Conservation (phyloP, 176 grass and related monocot species). For the Rhynchospora tenuis region DNA sequence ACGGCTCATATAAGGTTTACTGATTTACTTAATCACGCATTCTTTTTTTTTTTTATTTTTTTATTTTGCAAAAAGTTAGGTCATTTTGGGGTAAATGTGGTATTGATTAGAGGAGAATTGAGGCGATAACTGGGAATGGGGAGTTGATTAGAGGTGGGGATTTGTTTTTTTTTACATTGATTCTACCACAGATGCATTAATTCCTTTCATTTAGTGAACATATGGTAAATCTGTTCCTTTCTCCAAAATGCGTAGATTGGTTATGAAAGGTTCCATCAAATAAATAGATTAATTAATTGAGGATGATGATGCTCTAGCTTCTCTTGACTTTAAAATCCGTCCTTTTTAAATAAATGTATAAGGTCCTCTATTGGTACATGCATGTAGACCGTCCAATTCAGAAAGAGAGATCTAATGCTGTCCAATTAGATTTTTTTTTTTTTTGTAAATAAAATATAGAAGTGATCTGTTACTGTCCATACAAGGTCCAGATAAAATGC, state of each 20-base stretch:
- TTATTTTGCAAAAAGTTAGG: background rate
- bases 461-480: background rate
- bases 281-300: background rate
- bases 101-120: background rate
- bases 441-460: background rate
- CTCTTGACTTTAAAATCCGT: background rate
- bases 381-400: background rate
- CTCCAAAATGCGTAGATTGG: background rate
- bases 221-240: background rate
- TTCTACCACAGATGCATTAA: background rate
- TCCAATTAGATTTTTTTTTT: background rate
- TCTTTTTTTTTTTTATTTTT: no score
- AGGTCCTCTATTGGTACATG: background rate
- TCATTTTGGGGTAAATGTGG: background rate
- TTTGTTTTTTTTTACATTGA: background rate
- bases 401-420: background rate
- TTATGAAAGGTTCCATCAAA: background rate
- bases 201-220: background rate
- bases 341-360: background rate
- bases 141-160: background rate
- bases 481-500: background rate
- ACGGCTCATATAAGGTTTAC: conserved; percentile 78
- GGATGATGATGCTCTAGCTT: background rate
- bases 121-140: background rate
- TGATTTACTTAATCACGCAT: conserved; percentile 16